Base-by-base conservation (phyloP, 2,329 filamentous ascomycete species). In the Penicillium sp. region DNA sequence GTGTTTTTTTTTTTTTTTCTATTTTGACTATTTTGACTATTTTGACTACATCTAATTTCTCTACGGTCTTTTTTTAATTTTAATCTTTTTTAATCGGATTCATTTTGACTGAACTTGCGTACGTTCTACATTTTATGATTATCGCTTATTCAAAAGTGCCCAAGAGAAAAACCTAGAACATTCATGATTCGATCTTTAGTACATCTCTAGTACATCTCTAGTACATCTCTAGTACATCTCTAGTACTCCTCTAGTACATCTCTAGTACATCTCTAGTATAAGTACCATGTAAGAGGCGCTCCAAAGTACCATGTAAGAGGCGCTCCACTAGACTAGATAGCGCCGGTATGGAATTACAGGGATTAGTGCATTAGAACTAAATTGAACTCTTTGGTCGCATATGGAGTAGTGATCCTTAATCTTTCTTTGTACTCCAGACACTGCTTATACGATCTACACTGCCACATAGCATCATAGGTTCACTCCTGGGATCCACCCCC, bases 241-340 rank as follows among this genome's bases (percentile, higher is more conserved):
- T 26, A 26, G 7, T 24, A 24, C 24, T 6, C 7, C 3, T 22
- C 22, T 22, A 22, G 22, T 22, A 22, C 22, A 22, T 22, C 5
- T 45, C 26, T 20, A 20, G 10, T 40, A 5, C 10, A 31, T 42
- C 14, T 42, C 39, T 26, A 44, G n/a, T 18, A 43, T n/a, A 8
- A 11, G n/a, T 8, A 31, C 55, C 63, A 61, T 61, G 61, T 65
- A 60, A 61, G 61, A 64, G 61, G 61, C 61, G 50, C 31, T 32
- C 35, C 40, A 48, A 8, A 11, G n/a, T 8, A 31, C 55, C 63
- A 61, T 61, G 61, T 65, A 60, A 61, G 61, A 64, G 61, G 61
- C 61, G 50, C 31, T 32, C 35, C 40, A 48, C 38, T 45, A 40
- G 47, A 31, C 8, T 11, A 10, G 39, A 53, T 56, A 52, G 44